These are phyloP conservation scores for Aspergillus phoenicis DNA, from an alignment of 2,329 filamentous ascomycete genomes.

Conservation along the genomic window DNA sequence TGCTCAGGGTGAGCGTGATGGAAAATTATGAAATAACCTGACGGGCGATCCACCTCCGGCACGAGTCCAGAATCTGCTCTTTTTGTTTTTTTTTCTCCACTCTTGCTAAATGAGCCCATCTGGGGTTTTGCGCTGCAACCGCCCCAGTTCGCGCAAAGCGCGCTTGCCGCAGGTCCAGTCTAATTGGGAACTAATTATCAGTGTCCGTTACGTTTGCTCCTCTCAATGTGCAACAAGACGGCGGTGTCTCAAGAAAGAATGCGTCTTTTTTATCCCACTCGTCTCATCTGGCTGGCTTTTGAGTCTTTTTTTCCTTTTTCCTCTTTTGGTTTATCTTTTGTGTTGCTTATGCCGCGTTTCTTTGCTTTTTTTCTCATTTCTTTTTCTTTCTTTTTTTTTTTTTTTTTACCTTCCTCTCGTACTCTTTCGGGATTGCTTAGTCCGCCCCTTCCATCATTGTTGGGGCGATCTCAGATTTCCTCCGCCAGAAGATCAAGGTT, in stretches of 20 bases:
- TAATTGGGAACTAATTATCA: conserved; percentile 7
- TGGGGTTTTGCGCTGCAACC: conserved; percentile 40
- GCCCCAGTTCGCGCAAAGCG: conserved; percentile 40
- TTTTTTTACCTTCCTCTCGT: conserved; percentile 6
- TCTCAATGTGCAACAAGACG: conserved; percentile 9
- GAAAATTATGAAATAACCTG: background rate
- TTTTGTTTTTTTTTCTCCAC: conserved; percentile 8
- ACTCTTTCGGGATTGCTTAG: background rate
- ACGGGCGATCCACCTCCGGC: conserved; percentile 12
- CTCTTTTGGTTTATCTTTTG: background rate
- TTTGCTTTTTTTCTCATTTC: conserved; percentile 8
- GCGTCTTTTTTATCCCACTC: conserved; percentile 4
- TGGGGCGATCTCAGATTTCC: conserved; percentile 6
- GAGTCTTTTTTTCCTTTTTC: conserved; percentile 4
- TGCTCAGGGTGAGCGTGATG: background rate
- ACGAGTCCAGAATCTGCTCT: conserved; percentile 17
- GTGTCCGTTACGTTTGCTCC: conserved; percentile 7
- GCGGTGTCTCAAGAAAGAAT: conserved; percentile 17
- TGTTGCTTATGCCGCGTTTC: conserved; percentile 2
- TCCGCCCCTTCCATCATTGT: conserved; percentile 8
- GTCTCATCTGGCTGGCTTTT: background rate
- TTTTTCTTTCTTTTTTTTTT: conserved; percentile 2
- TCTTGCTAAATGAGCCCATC: conserved; percentile 17
- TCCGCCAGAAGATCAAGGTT: conserved; percentile 2
- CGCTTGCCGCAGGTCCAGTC: conserved; percentile 38